Base-by-base conservation (phyloP, 2,329 filamentous ascomycete genomes). In the Endoconidiophora laricicola region DNA sequence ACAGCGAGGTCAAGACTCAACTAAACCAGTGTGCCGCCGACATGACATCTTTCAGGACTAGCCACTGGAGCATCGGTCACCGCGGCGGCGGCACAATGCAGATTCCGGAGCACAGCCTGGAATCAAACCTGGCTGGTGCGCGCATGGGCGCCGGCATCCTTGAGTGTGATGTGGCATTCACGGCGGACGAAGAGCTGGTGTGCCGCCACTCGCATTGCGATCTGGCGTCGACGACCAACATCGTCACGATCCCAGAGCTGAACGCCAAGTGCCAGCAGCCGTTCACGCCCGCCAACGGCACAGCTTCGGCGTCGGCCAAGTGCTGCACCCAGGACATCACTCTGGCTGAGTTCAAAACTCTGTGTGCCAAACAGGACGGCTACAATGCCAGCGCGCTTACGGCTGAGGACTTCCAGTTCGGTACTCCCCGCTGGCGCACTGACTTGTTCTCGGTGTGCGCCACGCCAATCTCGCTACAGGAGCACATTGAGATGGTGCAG, bases 261-360 rank as follows among this genome's bases (percentile, higher is more conserved):
- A 76, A 74, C 53, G 70, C 70, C 49, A 83, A 82, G 63, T 83
- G 79, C 64, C 74, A 71, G 2, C 60, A 63, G 48, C 78, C 76
- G 0, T 83, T 83, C 62, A 62, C 61, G n/a, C 74, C 79, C 0
- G 71, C 75, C 3, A 61, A 61, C 14, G 64, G 68, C 54, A 73
- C 70, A 48, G 63, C 62, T 4, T 58, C 66, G 1, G 81, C 81
- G 1, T 69, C 65, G 14, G 80, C 79, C 10, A 74, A 74, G 56
- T 85, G 81, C 69, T 85, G 81, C 68, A 83, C 81, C 2, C 78
- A 72, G 57, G 81, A 85, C 59, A 74, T 85, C 58, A 83, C 80
- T 1, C 65, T 81, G 36, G 69, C 69, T 43, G 81, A 85, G 63
- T 83, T 76, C 68, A 75, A 77, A 62, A 67, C 70, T 4, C 72